These are phyloP conservation scores for Symbiodinium natans DNA, from an alignment of 73 alveolate species.

Conservation along the genomic window DNA sequence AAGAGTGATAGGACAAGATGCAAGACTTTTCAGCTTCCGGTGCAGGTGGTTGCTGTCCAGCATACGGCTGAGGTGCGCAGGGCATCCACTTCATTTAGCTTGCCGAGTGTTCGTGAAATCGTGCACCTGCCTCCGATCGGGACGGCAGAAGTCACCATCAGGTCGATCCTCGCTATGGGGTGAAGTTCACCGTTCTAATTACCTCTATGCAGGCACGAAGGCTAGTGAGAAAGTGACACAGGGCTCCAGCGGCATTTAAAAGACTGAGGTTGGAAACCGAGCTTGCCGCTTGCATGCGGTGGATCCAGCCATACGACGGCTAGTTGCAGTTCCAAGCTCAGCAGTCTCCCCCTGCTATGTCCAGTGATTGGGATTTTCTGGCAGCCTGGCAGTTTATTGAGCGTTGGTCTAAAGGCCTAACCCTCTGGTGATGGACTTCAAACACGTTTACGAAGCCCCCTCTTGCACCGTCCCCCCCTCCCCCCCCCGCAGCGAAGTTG, in stretches of 20 bases:
- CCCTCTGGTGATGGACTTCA: too few species aligned
- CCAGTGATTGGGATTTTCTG: too few species aligned
- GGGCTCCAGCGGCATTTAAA: background rate
- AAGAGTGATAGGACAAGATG: too few species aligned
- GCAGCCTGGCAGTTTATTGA: background rate
- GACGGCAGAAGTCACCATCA: background rate
- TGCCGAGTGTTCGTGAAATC: background rate
- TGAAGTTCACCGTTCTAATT: constrained; percentile 56
- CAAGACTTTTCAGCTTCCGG: too few species aligned
- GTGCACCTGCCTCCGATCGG: background rate
- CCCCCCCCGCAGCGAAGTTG: too few species aligned
- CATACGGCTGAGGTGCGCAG: constrained; percentile 54
- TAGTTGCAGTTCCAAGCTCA: constrained; percentile 46
- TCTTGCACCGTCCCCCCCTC: too few species aligned
- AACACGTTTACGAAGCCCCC: too few species aligned
- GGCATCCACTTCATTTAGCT: background rate
- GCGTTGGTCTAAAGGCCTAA: background rate
- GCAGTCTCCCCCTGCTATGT: too few species aligned
- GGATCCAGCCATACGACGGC: constrained; percentile 80
- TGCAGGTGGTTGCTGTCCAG: constrained; percentile 86
- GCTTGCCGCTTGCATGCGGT: constrained; percentile 85
- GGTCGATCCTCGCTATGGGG: constrained; percentile 94
- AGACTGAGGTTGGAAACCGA: constrained; percentile 50
- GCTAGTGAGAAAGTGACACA: background rate
- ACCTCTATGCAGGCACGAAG: constrained; percentile 70